Evolutionary conservation across 78 protist species (phyloP).

Genomic region (Cavenderia fasciculata): DNA sequence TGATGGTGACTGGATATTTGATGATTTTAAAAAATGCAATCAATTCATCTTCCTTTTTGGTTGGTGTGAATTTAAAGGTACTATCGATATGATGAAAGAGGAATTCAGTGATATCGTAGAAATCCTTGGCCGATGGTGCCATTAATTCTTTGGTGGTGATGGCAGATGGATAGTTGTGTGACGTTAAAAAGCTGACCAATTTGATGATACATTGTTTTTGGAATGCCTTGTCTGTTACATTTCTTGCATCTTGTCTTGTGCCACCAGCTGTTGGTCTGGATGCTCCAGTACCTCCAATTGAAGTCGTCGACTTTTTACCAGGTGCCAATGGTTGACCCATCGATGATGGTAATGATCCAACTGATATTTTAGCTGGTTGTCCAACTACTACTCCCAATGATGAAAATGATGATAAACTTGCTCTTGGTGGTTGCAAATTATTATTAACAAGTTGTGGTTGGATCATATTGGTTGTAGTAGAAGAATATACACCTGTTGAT

Average conservation of each 20-base stretch:
- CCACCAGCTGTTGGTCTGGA: background rate
- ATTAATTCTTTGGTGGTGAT: slow-evolving; percentile 25
- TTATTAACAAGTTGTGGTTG: too few relatives aligned
- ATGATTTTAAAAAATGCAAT: slow-evolving; percentile 66
- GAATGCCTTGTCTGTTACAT: slow-evolving; percentile 27
- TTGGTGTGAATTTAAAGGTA: slow-evolving; percentile 12
- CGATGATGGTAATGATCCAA: too few relatives aligned
- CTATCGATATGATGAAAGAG: slow-evolving; percentile 66
- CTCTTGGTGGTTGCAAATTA: too few relatives aligned
- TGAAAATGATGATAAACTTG: too few relatives aligned
- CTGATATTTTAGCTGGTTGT: too few relatives aligned
- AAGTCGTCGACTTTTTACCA: too few relatives aligned
- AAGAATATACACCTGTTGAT: too few relatives aligned
- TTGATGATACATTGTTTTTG: slow-evolving; percentile 15
- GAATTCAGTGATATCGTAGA: slow-evolving; percentile 32
- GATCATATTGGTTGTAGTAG: too few relatives aligned
- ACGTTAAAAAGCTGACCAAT: background rate
- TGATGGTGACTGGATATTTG: slow-evolving; percentile 52
- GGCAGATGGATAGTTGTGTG: background rate
- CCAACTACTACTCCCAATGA: too few relatives aligned
- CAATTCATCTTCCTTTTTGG: slow-evolving; percentile 76
- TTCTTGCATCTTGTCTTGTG: slow-evolving; percentile 4
- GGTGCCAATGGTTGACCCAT: too few relatives aligned
- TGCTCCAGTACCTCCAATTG: too few relatives aligned
- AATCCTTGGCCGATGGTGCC: slow-evolving; percentile 53